These are phyloP conservation scores for Dichomitus squalens DNA, from an alignment of 1,284 basidiomycete species.

Conservation along the genomic window DNA sequence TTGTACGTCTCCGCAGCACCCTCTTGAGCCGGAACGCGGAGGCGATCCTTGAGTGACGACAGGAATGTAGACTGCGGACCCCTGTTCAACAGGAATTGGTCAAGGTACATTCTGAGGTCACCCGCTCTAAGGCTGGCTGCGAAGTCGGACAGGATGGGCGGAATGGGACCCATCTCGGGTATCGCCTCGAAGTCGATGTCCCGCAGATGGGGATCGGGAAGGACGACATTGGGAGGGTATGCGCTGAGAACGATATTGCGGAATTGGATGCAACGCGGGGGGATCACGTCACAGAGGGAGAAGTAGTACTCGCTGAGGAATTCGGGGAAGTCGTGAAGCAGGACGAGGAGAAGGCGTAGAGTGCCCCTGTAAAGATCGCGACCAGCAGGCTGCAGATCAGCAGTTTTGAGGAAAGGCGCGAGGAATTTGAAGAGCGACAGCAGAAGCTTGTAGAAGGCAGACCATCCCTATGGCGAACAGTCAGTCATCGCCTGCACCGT, in stretches of 20 bases:
- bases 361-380: slow-evolving; percentile 93
- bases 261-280: slow-evolving; percentile 92
- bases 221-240: slow-evolving; percentile 85
- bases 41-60: slow-evolving; percentile 78
- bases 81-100: slow-evolving; percentile 80
- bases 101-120: slow-evolving; percentile 78
- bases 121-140: slow-evolving; percentile 77
- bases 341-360: slow-evolving; percentile 88
- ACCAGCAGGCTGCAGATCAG: slow-evolving; percentile 82
- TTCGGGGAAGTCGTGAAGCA: slow-evolving; percentile 98
- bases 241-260: slow-evolving; percentile 97
- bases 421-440: slow-evolving; percentile 95
- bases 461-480: slow-evolving; percentile 71
- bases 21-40: slow-evolving; percentile 61
- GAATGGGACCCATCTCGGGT: slow-evolving; percentile 89
- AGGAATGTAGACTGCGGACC: slow-evolving; percentile 67
- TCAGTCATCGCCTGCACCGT: not conserved
- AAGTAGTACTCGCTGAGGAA: slow-evolving; percentile 98
- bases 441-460: slow-evolving; percentile 93
- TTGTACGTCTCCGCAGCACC: slow-evolving; percentile 77
- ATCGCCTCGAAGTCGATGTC: slow-evolving; percentile 72
- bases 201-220: slow-evolving; percentile 88
- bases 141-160: slow-evolving; percentile 91
- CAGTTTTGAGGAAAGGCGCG: slow-evolving; percentile 85
- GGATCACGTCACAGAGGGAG: slow-evolving; percentile 91